Evolutionary conservation across 352 stramenopile species (phyloP), one percentile per base, ranked within the genome.

Genomic region (Phytophthora niederhauseri): DNA sequence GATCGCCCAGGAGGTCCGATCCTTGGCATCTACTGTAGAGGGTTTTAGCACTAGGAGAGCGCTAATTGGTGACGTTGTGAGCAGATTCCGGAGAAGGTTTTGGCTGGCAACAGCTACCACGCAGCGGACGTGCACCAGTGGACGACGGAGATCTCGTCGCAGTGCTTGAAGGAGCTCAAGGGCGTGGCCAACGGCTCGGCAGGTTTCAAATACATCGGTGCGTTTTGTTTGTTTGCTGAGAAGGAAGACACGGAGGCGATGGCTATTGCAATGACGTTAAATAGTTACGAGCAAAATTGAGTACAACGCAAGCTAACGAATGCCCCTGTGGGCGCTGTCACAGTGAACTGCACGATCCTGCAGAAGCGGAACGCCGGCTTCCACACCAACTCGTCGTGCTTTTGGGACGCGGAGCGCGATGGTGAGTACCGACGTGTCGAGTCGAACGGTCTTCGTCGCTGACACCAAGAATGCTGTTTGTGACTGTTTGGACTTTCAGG

Each of bases 141-240:
- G 89, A 90, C 86, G 30, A 72, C 72, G 3, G 83, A 93, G 53
- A 93, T 95, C 64, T 92, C 89, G 61, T 78, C 81, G 30, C 76
- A 84, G 59, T 95, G 86, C 57, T 71, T 97, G 19, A 94, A 97
- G 66, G 77, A 87, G 59, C 86, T 97, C 67, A 95, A 95, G 69
- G 71, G 76, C 56, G 85, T 97, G 48, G 87, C 87, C 30, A 92
- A 93, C 56, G 87, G 89, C 59, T 91, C 87, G 2, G 89, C 88
- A 12, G 89, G 89, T 52, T 97, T 97, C 82, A 97, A 97, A 67
- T 95, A 94, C 70, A 92, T 97, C 20, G 87, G 87, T 95, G 56
- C 46, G 64, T 68, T 8, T 34, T 34, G 30, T 34, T 34, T 45
- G 36, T 45, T n/a, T 31, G 24, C 34, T 51, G 22, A 24, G 61